Percentiles rank a stretch among this genome's conserved stretches.
These are phyloP conservation scores for Naganishia liquefaciens DNA, from an alignment of 1,284 basidiomycete genomes.

Conservation along the genomic window DNA sequence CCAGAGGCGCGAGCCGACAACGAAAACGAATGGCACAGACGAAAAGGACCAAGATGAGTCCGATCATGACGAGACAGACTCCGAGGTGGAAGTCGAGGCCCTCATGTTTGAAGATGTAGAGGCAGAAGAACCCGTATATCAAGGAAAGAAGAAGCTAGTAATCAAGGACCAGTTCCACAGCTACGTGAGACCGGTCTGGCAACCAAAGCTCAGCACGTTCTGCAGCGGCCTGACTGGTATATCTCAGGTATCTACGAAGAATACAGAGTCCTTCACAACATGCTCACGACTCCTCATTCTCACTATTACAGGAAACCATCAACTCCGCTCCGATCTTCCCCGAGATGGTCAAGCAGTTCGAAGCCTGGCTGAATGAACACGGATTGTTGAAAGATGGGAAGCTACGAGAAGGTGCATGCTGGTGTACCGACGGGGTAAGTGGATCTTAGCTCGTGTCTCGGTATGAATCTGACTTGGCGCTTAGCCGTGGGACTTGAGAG, in stretches of 20 bases:
- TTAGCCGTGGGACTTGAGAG: slow-evolving; percentile 50
- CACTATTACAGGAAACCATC: slow-evolving; percentile 68
- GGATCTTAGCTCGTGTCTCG: not conserved
- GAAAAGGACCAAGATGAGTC: too few relatives aligned
- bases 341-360: slow-evolving; percentile 65
- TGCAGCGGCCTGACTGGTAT: slow-evolving; percentile 88
- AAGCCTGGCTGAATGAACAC: slow-evolving; percentile 64
- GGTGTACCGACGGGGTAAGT: slow-evolving; percentile 59
- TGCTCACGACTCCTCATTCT: slow-evolving; percentile 3
- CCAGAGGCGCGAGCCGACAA: too few relatives aligned
- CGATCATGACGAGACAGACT: not conserved
- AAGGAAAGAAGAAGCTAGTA: slow-evolving; percentile 56
- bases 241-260: slow-evolving; percentile 66
- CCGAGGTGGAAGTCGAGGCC: not conserved
- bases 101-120: not conserved
- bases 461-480: not conserved
- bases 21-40: too few relatives aligned
- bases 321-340: slow-evolving; percentile 75
- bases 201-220: slow-evolving; percentile 75
- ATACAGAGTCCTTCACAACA: not conserved
- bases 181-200: slow-evolving; percentile 85
- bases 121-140: slow-evolving; percentile 32
- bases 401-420: slow-evolving; percentile 48
- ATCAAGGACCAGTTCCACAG: slow-evolving; percentile 78
- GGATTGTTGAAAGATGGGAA: slow-evolving; percentile 51